Percentiles rank a stretch among this genome's conserved stretches.
These are phyloP conservation scores for Leishmania tropica DNA, from an alignment of 208 protist genomes.

Conservation along the genomic window DNA sequence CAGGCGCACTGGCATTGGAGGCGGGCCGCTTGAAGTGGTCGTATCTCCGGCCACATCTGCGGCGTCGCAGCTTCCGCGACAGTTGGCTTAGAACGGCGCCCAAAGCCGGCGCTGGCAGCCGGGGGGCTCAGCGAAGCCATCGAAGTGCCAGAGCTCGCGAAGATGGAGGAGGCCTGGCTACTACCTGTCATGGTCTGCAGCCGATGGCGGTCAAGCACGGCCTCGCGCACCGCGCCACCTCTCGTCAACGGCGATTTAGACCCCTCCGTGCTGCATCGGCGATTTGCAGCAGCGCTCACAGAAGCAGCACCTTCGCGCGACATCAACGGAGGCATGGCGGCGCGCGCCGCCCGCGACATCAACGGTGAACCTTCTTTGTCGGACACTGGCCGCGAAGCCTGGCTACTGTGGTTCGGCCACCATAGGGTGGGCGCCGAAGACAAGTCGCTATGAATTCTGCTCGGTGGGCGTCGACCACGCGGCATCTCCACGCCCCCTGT, in stretches of 20 bases:
- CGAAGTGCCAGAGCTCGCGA: not conserved
- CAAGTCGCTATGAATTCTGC: not conserved
- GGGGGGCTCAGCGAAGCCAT: not conserved
- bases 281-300: not conserved
- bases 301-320: not conserved
- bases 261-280: not conserved
- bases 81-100: not conserved
- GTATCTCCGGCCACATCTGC: not conserved
- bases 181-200: not conserved
- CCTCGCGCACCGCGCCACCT: not conserved
- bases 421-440: not conserved
- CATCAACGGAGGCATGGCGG: not conserved
- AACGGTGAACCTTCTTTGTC: not conserved
- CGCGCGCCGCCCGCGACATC: not conserved
- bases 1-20: not conserved
- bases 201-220: not conserved
- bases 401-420: not conserved
- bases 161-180: not conserved
- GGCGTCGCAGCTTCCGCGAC: not conserved
- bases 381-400: not conserved
- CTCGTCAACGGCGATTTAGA: not conserved
- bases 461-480: not conserved
- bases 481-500: not conserved
- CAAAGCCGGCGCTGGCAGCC: not conserved
- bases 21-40: not conserved